These are phyloP conservation scores for Tarenaya hassleriana DNA, from an alignment of 345 rosid genomes.

Conservation along the genomic window DNA sequence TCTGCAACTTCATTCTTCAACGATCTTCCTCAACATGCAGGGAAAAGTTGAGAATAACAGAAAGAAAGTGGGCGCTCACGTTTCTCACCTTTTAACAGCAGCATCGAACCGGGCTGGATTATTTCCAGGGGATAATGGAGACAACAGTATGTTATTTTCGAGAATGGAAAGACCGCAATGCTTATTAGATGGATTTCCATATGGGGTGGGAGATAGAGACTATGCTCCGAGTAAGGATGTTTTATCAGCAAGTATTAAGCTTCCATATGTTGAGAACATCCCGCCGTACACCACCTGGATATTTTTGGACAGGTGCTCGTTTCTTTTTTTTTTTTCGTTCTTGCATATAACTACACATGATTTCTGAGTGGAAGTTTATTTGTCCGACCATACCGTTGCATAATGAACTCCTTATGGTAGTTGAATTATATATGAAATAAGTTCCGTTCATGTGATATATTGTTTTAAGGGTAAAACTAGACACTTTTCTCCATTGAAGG, in stretches of 20 bases:
- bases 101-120: constrained; percentile 35
- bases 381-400: background rate
- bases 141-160: constrained; percentile 28
- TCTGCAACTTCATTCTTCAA: background rate
- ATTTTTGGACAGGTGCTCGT: constrained; percentile 74
- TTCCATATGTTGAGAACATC: constrained; percentile 60
- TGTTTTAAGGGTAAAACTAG: background rate
- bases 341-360: constrained; percentile 10
- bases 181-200: constrained; percentile 46
- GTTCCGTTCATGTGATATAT: background rate
- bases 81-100: constrained; percentile 34
- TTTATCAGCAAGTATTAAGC: constrained; percentile 40
- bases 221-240: constrained; percentile 55
- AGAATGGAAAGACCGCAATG: constrained; percentile 55
- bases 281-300: constrained; percentile 97
- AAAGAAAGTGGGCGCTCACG: constrained; percentile 46
- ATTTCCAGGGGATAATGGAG: constrained; percentile 29
- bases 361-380: constrained; percentile 5
- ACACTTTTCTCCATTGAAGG: constrained; percentile 1
- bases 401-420: background rate
- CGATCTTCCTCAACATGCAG: constrained; percentile 31
- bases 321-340: background rate
- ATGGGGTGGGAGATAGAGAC: constrained; percentile 64
- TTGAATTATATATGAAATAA: constrained; percentile 1
- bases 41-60: constrained; percentile 63